Base-by-base conservation (phyloP, 2,329 filamentous ascomycete species). In the Ascochyta koolunga region DNA sequence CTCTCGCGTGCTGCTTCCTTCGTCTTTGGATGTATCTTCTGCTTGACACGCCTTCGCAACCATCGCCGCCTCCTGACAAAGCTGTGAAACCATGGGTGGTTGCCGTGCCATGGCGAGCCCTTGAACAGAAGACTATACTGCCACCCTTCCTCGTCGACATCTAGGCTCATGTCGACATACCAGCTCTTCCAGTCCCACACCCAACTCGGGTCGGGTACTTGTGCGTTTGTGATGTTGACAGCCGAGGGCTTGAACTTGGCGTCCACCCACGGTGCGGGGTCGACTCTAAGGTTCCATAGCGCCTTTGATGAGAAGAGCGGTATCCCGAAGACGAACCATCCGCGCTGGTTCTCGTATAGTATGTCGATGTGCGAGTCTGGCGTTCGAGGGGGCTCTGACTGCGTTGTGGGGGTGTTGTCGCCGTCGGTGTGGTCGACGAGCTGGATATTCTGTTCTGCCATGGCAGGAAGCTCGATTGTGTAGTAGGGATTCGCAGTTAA, bases 141-240 rank as follows among this genome's bases (percentile, higher is more conserved):
- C 95, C 95, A 99, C 3, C 95, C 95, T 59, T 93, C 90, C 58
- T 93, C 89, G 67, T 98, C 95, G 10, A 90, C 86, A 54, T 89
- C 88, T 2, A 89, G 84, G n/a, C 79, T 93, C 91, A 83, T 91
- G 79, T 89, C 86, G 25, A 88, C 86, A 69, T 88, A 89, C 86
- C 86, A 89, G 35, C 81, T 82, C 69, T 83, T 83, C 86, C 86
- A 89, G 9, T 81, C 86, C 95, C 95, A 99, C 70, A 91, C 87
- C 95, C 95, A 99, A 58, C 88, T 91, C 5, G 95, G 95, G 71
- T 99, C 95, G 0, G 95, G 95, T 1, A 96, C 86, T 73, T 97
- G 93, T 0, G 93, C 92, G 56, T 91, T 97, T 55, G 88, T 85
- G 58, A 93, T 96, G 70, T 88, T 82, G 62, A 89, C 86, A 5